Base-by-base conservation (phyloP, 2,329 filamentous ascomycete genomes). In the Passalora sequoiae region DNA sequence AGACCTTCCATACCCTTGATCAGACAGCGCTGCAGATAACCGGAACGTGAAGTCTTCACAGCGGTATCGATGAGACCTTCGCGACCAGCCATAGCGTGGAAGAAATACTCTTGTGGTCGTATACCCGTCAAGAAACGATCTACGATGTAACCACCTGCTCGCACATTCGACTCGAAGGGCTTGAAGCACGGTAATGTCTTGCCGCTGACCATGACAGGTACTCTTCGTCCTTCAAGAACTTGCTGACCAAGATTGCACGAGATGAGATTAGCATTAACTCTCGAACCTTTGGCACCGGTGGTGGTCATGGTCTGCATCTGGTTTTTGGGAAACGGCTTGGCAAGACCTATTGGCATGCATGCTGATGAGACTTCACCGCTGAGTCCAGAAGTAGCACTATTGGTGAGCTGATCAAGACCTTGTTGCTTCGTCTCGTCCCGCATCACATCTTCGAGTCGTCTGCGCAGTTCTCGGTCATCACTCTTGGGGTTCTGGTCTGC, bases 241-340 rank as follows among this genome's bases (percentile, higher is more conserved):
- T 98, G 92, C 63, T 98, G 92, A 39, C 92, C 92, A 29, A 98
- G 77, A 62, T 98, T 96, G 67, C 91, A 97, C 19, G 91, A 97
- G 65, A 98, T 98, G 48, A 96, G 80, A 60, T 94, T 96, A 38
- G 92, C 92, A 63, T 98, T 98, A 67, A 98, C 92, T 58, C 79
- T 74, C 42, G 80, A 85, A 63, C 92, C 92, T 70, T 98, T 98
- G 39, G 92, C 92, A 65, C 92, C 92, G 44, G 92, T 96, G 10
- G 84, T 85, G 16, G 92, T 98, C 92, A 98, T 98, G 53, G 86
- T 81, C 73, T 98, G 92, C 91, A 98, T 98, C 68, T 97, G 91
- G 61, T 98, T 98, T 61, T 84, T 84, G 1, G 92, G 92, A 67
- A 98, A 98, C 6, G 85, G 80, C 68, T 97, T 98, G 59, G 86